Base-by-base conservation (phyloP, 768 basidiomycete species). In the Infundibulicybe gibba region DNA sequence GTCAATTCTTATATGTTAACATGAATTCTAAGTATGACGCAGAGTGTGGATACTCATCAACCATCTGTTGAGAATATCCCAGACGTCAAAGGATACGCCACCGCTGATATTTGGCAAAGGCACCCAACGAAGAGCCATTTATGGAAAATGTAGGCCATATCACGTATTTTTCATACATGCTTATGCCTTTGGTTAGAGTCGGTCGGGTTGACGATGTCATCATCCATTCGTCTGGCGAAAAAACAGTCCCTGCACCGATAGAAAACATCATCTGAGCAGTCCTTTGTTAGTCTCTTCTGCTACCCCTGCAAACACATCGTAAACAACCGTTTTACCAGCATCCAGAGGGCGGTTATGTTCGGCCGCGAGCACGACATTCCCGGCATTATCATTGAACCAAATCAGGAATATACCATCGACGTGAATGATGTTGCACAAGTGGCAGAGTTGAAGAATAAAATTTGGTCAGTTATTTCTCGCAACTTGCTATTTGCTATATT, bases 111-210 rank as follows among this genome's bases (percentile, higher is more conserved):
- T 6, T 74, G 70, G 49, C 45, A 66, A 31, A 63, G 60, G 19
- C 77, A 79, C 49, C 73, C 77, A 1, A 70, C 66, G 5, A 66
- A 68, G 9, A 54, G 64, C 3, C 58, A 64, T 12, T 55, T 72
- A n/a, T 79, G 69, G 62, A 75, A 66, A 54, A 59, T 75, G 73
- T 76, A 45, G 12, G 62, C 54, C 2, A 14, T 32, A 16, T 13
- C 39, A 48, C 45, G 2, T 30, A 5, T 35, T 16, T 21, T 11
- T 44, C 20, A 40, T 31, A 19, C 8, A 15, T 30, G n/a, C 14
- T 34, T n/a, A 41, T n/a, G 4, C 11, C 39, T n/a, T n/a, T 38
- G 32, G 13, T 1, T 14, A 69, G 64, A 16, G 53, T 66, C 16
- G 66, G 68, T 15, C 60, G 67, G 10, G 30, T 61, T 3, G 62